phyloP scores from a whole-genome alignment of 148 eudicot species.

The Pouteria glomerata region DNA sequence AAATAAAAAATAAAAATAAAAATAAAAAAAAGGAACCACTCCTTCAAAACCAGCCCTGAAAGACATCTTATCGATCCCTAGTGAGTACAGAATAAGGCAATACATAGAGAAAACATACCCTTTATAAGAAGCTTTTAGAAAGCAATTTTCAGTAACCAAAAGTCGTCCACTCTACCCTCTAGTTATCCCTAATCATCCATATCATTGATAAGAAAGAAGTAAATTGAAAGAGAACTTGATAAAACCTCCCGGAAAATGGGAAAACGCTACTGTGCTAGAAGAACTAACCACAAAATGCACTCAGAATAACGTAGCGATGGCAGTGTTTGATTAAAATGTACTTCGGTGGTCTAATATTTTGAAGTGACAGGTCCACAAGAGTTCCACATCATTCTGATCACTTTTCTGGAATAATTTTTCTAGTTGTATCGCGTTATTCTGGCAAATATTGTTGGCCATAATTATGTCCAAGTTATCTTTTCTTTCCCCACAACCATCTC shows the following conservation, averaged over 20 bases:
- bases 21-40: too few species aligned
- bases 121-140: background rate
- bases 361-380: constrained; percentile 12
- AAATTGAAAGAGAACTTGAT: background rate
- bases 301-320: too few species aligned
- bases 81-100: too few species aligned
- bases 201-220: background rate
- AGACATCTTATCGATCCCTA: too few species aligned
- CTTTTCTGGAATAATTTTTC: background rate
- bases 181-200: background rate
- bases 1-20: too few species aligned
- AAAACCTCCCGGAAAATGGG: background rate
- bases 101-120: background rate
- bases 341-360: background rate
- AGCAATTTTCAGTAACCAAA: background rate
- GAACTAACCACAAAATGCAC: too few species aligned
- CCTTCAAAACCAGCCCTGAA: background rate
- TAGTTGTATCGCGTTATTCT: background rate
- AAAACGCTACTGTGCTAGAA: too few species aligned
- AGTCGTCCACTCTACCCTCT: background rate
- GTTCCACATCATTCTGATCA: constrained; percentile 27
- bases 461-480: background rate
- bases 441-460: background rate
- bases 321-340: too few species aligned
- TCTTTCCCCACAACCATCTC: background rate